Evolutionary conservation across 106 monocot genomes (phyloP), one percentile per base, ranked within the genome.

Genomic region (Allium sativum): DNA sequence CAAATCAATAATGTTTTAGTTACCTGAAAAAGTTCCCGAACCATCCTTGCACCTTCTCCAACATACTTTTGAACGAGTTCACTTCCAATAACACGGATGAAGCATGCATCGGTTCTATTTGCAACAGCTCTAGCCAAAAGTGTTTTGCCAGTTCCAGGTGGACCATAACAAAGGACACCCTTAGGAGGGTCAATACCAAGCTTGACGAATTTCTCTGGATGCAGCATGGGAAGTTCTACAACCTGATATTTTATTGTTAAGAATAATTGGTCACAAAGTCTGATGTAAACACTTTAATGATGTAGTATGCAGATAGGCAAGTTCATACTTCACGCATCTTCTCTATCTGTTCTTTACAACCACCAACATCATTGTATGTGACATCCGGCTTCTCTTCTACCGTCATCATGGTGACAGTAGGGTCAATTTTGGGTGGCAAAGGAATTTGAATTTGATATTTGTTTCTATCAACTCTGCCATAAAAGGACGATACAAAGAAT

Each of bases 391-490:
- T 98, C 69, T 98, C 96, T 59, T 98, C 96, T 17, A 98, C 96
- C 0, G 96, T 98, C 96, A 98, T 98, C 96, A 98, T 98, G 45
- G 96, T 98, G 50, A 98, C 96, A 74, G 90, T 98, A 15, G 96
- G 96, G 72, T 98, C 96, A 76, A 98, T 98, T 67, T 98, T 98
- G 43, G 96, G 96, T n/a, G 91, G 96, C 76, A 98, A 77, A 42
- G 96, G 96, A 78, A 98, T 98, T 58, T 98, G 96, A 70, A 98
- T 98, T 72, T 98, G 96, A 70, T 98, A 98, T 71, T 91, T 98
- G 54, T 91, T 98, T 45, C 96, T 77, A 70, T 98, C 96, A 75
- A 98, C 91, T 55, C 96, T 98, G 79, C 19, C 76, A 51, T 10
- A 18, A 18, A 40, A 17, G 31, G 31, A 31, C 5, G 31, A 31